Percentiles rank a stretch among this genome's conserved stretches.
Evolutionary conservation across 345 rosid species (phyloP).

Genomic region (Salix dunnii): DNA sequence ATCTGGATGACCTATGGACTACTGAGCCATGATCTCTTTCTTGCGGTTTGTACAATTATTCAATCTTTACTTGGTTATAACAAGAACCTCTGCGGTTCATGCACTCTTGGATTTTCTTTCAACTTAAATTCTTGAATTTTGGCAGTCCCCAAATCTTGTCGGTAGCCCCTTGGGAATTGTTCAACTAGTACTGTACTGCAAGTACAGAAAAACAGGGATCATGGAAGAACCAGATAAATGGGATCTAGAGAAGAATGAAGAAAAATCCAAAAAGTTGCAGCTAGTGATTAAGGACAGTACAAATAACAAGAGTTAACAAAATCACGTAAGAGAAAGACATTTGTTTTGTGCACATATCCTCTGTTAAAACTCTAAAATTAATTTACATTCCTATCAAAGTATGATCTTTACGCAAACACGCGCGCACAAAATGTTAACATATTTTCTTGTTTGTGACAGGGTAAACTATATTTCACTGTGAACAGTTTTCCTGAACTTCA

Average conservation of each 20-base stretch:
- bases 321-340: background rate
- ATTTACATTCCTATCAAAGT: background rate
- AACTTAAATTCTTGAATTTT: background rate
- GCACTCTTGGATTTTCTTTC: background rate
- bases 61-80: background rate
- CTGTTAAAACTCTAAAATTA: background rate
- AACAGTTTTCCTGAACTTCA: background rate
- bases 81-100: background rate
- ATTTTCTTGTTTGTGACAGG: background rate
- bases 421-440: background rate
- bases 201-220: conserved; percentile 50
- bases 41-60: conserved; percentile 50
- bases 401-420: background rate
- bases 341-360: background rate
- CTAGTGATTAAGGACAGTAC: conserved; percentile 12
- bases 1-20: conserved; percentile 78
- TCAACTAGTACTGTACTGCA: conserved; percentile 60
- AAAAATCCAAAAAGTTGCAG: conserved; percentile 39
- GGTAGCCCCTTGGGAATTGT: conserved; percentile 68
- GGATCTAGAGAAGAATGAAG: conserved; percentile 46
- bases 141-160: conserved; percentile 70
- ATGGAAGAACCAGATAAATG: conserved; percentile 43
- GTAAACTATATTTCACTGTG: background rate
- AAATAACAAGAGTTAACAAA: conserved; percentile 30
- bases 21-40: conserved; percentile 65